These are phyloP conservation scores for Amoeboradix gromovi DNA, from an alignment of 371 early-diverging fungal genomes.

Conservation along the genomic window DNA sequence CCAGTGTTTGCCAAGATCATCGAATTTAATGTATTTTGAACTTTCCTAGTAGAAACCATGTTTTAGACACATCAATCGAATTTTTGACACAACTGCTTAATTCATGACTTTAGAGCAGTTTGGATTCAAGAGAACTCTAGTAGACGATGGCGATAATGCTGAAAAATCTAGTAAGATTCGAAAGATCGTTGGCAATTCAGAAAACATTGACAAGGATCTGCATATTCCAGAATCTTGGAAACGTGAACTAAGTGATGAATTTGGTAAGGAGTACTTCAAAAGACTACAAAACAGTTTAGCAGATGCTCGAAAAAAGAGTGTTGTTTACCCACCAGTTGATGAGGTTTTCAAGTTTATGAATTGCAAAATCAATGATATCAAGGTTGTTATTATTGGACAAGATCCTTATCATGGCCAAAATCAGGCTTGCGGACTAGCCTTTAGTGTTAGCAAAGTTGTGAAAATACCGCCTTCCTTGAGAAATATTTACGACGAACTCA, in stretches of 20 bases:
- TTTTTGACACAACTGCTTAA: too few species aligned
- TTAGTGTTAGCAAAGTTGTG: constrained; percentile 36
- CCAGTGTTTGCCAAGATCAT: too few species aligned
- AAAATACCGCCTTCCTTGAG: constrained; percentile 53
- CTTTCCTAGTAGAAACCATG: too few species aligned
- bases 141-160: not conserved
- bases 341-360: not conserved
- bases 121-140: not conserved
- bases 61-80: too few species aligned
- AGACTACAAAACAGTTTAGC: not conserved
- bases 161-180: not conserved
- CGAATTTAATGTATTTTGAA: too few species aligned
- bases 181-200: too few species aligned
- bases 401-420: constrained; percentile 83
- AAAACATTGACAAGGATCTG: not conserved
- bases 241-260: not conserved
- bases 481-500: constrained; percentile 71
- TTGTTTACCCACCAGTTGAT: not conserved
- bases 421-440: constrained; percentile 60
- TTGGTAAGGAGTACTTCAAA: not conserved
- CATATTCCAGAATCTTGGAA: not conserved
- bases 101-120: not conserved
- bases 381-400: constrained; percentile 13
- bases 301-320: not conserved
- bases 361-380: constrained; percentile 6